Base-by-base conservation (phyloP, 2,329 filamentous ascomycete genomes). In the Colletotrichum chlorophyti region DNA sequence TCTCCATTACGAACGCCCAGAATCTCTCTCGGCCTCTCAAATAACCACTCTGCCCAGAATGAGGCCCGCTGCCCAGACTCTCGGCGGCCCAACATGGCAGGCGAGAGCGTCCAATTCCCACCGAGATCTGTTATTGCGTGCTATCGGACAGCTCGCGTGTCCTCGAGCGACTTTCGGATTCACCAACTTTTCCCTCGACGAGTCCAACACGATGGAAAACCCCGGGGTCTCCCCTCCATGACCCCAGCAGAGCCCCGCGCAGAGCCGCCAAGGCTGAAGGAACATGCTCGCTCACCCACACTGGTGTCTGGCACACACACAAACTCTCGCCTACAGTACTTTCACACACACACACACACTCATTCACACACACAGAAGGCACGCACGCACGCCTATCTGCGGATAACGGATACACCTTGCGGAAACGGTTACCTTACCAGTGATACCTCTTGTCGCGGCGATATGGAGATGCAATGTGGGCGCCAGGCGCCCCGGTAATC, bases 191-290 rank as follows among this genome's bases (percentile, higher is more conserved):
- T n/a, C n/a, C n/a, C n/a, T n/a, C 32, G 34, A 49, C 15, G 11
- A 24, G 31, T 17, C 55, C 55, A 40, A 59, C 51, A 32, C 37
- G 24, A 17, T 49, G 55, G 37, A 50, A 49, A 45, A 38, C 51
- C 43, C 23, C 29, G 37, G 45, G 31, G 26, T 23, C 29, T 29
- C 37, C 40, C 35, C 35, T 11, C 37, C 17, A 14, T 24, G 24
- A 24, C n/a, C n/a, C 19, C n/a, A 9, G 32, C 15, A 23, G 21
- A 43, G 55, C 43, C 55, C 55, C 37, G 51, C 43, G 52, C 52
- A 58, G 60, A 61, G 60, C 60, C 52, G 58, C 60, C 60, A 62
- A 62, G 60, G 58, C 52, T 62, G 60, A 58, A 48, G 57, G 50
- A 58, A 40, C 15, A 35, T 12, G 17, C 29, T 15, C 24, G 21